Evolutionary conservation across 352 stramenopile species (phyloP), one percentile per base, ranked within the genome.

Genomic region (Pythium apleroticum): DNA sequence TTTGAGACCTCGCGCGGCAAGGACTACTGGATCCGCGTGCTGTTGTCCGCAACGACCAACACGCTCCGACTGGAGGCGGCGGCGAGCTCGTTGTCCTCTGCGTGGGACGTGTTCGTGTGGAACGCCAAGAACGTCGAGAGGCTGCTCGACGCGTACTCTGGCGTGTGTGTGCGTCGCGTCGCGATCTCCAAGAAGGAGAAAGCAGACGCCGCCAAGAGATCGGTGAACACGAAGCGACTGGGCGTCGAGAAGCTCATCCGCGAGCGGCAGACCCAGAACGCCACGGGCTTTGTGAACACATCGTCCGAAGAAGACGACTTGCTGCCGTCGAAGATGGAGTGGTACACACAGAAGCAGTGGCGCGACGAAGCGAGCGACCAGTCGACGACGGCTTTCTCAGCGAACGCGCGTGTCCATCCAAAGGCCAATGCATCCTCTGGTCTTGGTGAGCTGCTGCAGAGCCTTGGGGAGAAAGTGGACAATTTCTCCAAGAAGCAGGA

Each of bases 291-390:
- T 39, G 11, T 39, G 9, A 39, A 39, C 11, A 39, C 33, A 4
- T 39, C 33, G 11, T 39, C 33, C 9, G 33, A 39, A 4, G 9
- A 39, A 15, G 33, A 39, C n/a, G 53, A 57, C 2, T 39, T 69
- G 17, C 48, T 69, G 2, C 62, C 62, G 0, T 19, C 55, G 9
- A 28, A 41, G 17, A 69, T 69, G 54, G 46, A 59, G 12, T 69
- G 62, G 62, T 69, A 55, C 35, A 53, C 31, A 11, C 52, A 55
- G 12, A 55, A 61, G 30, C 5, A 19, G 11, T 67, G 60, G 60
- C 39, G n/a, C 14, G 9, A 25, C 1, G 9, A 35, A 30, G 11
- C n/a, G 4, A 52, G 22, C 54, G 33, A 22, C 37, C 54, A 35
- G 12, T 52, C 12, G 10, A 28, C 43, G 19, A 0, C 14, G 19